Percentiles rank a stretch among this genome's conserved stretches.
Conservation (phyloP, 2,329 filamentous ascomycete species). For the Allantophomopsis cytisporea region DNA sequence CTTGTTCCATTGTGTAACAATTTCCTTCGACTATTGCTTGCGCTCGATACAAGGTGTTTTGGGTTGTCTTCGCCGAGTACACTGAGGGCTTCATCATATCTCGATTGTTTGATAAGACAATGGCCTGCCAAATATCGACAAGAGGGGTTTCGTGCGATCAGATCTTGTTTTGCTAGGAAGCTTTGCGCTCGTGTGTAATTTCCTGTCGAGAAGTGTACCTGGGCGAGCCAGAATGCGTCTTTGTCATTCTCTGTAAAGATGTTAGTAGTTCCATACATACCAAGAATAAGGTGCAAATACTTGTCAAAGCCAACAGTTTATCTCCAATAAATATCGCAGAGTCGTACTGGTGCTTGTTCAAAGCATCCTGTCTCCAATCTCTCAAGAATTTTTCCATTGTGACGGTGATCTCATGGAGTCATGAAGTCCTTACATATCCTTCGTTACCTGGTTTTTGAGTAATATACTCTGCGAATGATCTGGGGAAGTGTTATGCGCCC, state of each 20-base stretch:
- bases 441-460: too few relatives aligned
- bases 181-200: slow-evolving; percentile 88
- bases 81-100: slow-evolving; percentile 76
- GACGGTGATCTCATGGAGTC: slow-evolving; percentile 1
- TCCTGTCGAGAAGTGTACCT: slow-evolving; percentile 89
- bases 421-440: too few relatives aligned
- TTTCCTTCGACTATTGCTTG: slow-evolving; percentile 53
- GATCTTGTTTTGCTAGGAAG: slow-evolving; percentile 72
- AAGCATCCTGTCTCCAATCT: slow-evolving; percentile 87
- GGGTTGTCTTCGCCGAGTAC: slow-evolving; percentile 89
- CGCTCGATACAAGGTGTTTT: slow-evolving; percentile 66
- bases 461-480: too few relatives aligned
- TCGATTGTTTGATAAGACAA: slow-evolving; percentile 84
- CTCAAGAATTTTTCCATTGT: slow-evolving; percentile 85
- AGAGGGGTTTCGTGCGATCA: slow-evolving; percentile 68
- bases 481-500: too few relatives aligned
- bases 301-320: slow-evolving; percentile 87
- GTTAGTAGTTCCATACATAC: slow-evolving; percentile 4
- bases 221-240: slow-evolving; percentile 95
- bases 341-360: slow-evolving; percentile 93
- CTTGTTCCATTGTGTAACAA: slow-evolving; percentile 47
- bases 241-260: slow-evolving; percentile 64
- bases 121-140: slow-evolving; percentile 89
- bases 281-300: slow-evolving; percentile 36
- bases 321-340: slow-evolving; percentile 95